A percentile compares a stretch with the other conserved stretches of the same genome.
phyloP scores from a whole-genome alignment of 2,329 filamentous ascomycete species.

The Aspergillus latus region DNA sequence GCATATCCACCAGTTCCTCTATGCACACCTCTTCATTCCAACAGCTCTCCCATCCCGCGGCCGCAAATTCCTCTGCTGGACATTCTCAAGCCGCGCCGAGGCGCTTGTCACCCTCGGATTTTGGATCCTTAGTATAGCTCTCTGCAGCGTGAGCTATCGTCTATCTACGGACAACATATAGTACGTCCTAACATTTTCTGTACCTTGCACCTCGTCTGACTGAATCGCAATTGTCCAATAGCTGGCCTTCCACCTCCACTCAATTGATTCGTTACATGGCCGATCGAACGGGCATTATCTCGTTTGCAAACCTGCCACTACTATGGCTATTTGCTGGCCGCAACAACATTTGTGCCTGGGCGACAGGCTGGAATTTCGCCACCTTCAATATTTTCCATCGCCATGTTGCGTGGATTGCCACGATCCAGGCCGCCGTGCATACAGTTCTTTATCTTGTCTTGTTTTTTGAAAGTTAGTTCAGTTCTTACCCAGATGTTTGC shows the following conservation, averaged over 20 bases:
- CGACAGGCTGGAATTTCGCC: constrained; percentile 68
- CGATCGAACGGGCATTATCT: constrained; percentile 64
- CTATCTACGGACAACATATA: constrained; percentile 50
- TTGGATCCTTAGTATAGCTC: constrained; percentile 45
- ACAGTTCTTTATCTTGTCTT: constrained; percentile 58
- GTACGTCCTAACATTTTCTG: constrained; percentile 28
- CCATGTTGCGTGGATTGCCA: constrained; percentile 63
- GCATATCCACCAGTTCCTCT: constrained; percentile 31
- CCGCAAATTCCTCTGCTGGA: constrained; percentile 44
- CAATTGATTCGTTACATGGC: constrained; percentile 58
- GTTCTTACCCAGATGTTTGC: not conserved
- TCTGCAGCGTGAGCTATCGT: constrained; percentile 49
- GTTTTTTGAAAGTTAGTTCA: constrained; percentile 25
- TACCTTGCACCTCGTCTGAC: no score
- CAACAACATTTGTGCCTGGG: constrained; percentile 66
- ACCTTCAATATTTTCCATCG: constrained; percentile 69
- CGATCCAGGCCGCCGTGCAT: constrained; percentile 62
- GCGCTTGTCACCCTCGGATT: constrained; percentile 47
- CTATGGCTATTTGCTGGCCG: constrained; percentile 67
- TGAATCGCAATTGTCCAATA: constrained; percentile 12
- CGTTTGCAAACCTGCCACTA: constrained; percentile 63
- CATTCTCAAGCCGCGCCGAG: constrained; percentile 51
- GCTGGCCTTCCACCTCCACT: constrained; percentile 28
- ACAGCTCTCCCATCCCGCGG: constrained; percentile 45
- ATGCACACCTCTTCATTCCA: constrained; percentile 45